A percentile compares a stretch with the other conserved stretches of the same genome.
phyloP scores from a whole-genome alignment of 208 protist genomes.

The Crithidia bombi region DNA sequence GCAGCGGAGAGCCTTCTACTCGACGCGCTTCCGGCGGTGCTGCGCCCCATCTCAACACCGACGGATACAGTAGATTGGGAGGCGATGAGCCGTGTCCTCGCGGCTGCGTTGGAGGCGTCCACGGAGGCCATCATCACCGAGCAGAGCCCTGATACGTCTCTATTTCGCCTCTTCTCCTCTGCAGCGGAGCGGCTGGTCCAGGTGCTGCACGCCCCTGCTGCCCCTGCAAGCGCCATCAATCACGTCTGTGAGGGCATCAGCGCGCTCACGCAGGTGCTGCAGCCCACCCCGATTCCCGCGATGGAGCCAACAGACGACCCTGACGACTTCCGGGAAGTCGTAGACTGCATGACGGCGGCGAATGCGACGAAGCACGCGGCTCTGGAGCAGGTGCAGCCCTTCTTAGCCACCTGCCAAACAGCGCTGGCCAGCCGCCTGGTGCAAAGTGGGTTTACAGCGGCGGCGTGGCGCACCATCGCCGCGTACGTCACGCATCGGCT shows the following conservation, averaged over 20 bases:
- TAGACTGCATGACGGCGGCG: slow-evolving; percentile 6
- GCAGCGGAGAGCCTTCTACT: slow-evolving; percentile 47
- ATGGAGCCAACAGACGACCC: slow-evolving; percentile 74
- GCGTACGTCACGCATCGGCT: slow-evolving; percentile 35
- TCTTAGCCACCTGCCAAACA: slow-evolving; percentile 25
- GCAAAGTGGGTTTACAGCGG: slow-evolving; percentile 9
- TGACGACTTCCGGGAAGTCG: slow-evolving; percentile 63
- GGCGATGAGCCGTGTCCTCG: slow-evolving; percentile 48
- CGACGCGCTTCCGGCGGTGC: slow-evolving; percentile 39
- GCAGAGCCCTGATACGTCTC: slow-evolving; percentile 29
- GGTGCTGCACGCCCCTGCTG: slow-evolving; percentile 31
- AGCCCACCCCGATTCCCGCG: slow-evolving; percentile 46
- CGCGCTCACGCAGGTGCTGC: slow-evolving; percentile 72
- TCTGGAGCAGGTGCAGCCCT: slow-evolving; percentile 22
- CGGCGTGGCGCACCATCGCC: slow-evolving; percentile 35
- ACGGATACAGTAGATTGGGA: slow-evolving; percentile 10
- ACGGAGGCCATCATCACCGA: slow-evolving; percentile 60
- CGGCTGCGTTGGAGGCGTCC: slow-evolving; percentile 58
- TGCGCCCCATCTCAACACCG: slow-evolving; percentile 17
- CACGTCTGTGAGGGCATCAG: slow-evolving; percentile 72
- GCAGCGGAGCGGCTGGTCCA: slow-evolving; percentile 46
- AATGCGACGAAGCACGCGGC: slow-evolving; percentile 34
- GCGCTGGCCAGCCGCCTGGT: slow-evolving; percentile 35
- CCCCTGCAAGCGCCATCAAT: slow-evolving; percentile 33
- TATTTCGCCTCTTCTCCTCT: slow-evolving; percentile 58